Evolutionary conservation across 164 flowering plant species (phyloP).

Genomic region (Paratinospora sagittata): DNA sequence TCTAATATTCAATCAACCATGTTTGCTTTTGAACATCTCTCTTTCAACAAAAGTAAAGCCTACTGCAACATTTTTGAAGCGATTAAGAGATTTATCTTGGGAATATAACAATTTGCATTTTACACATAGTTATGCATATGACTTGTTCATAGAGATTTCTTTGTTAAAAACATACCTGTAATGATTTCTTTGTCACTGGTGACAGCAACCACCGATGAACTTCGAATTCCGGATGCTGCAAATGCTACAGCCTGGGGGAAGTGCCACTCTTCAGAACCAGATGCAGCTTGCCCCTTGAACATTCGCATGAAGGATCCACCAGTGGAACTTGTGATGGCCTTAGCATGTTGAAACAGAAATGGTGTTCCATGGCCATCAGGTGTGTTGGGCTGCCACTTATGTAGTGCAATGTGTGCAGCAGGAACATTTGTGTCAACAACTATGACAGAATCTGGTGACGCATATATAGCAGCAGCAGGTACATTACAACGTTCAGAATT

Average conservation of each 20-base stretch:
- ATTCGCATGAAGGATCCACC: conserved; percentile 85
- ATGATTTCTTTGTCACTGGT: conserved; percentile 80
- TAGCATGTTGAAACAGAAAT: conserved; percentile 91
- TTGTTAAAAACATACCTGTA: conserved; percentile 53
- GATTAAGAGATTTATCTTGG: not conserved
- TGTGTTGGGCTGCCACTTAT: conserved; percentile 98
- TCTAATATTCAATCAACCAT: not conserved
- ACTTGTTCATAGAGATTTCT: not conserved
- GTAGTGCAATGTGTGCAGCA: conserved; percentile 86
- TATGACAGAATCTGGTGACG: conserved; percentile 70
- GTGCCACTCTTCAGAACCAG: conserved; percentile 63
- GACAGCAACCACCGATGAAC: conserved; percentile 69
- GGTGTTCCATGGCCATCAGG: conserved; percentile 96
- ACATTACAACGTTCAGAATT: conserved; percentile 88
- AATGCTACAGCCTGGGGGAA: conserved; percentile 91
- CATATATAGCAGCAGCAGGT: conserved; percentile 85
- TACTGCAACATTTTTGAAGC: not conserved
- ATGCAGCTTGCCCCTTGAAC: conserved; percentile 64
- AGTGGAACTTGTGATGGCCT: conserved; percentile 43
- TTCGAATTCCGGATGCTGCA: conserved; percentile 76
- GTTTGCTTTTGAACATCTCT: not conserved
- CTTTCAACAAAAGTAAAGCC: not conserved
- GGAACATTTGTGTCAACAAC: conserved; percentile 85
- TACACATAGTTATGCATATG: not conserved
- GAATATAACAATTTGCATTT: not conserved